Conservation (phyloP, 257 asterid genomes). For the Fraxinus pennsylvanica region DNA sequence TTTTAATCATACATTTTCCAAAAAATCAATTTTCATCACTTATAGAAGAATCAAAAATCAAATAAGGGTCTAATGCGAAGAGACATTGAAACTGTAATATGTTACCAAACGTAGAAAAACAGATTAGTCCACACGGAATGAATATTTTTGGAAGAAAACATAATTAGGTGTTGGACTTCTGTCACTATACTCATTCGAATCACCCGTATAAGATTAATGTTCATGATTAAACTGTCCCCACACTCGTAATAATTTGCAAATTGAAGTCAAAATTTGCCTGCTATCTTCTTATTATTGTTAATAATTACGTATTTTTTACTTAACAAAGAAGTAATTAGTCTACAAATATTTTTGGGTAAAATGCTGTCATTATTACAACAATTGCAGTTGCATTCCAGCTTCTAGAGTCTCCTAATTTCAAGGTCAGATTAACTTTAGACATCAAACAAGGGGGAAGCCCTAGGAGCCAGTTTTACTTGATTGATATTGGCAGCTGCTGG, state of each 20-base stretch:
- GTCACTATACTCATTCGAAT: background rate
- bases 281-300: background rate
- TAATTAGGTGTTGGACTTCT: background rate
- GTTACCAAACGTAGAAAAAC: constrained; percentile 13
- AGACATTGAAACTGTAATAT: constrained; percentile 8
- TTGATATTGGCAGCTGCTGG: constrained; percentile 82
- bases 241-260: too few relatives aligned
- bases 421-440: constrained; percentile 51
- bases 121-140: constrained; percentile 11
- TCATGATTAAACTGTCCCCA: too few relatives aligned
- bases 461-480: constrained; percentile 69
- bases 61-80: background rate
- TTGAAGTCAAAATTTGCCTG: background rate
- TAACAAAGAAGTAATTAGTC: background rate
- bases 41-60: too few relatives aligned
- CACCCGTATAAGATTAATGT: background rate
- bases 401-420: constrained; percentile 67
- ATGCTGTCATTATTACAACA: background rate
- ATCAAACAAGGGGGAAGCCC: constrained; percentile 64
- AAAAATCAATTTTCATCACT: too few relatives aligned
- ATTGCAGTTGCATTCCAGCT: constrained; percentile 32
- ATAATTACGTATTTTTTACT: background rate
- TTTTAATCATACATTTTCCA: too few relatives aligned
- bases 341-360: background rate
- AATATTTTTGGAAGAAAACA: constrained; percentile 13